Percentiles rank a stretch among this genome's conserved stretches.
These are phyloP conservation scores for Botrytis fabae DNA, from an alignment of 2,329 filamentous ascomycete species.

Conservation along the genomic window DNA sequence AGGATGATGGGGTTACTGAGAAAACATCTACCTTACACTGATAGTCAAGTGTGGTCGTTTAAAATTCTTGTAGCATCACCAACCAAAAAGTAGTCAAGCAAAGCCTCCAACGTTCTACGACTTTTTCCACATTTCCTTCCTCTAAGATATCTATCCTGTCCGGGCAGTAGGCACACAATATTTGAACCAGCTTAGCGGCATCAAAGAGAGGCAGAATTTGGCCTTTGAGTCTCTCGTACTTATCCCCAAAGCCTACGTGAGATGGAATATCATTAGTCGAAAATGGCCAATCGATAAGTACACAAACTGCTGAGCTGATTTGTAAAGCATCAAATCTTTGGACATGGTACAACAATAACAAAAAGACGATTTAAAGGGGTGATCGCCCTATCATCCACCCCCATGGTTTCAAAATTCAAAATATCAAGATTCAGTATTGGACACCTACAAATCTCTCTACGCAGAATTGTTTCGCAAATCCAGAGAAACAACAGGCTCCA, in stretches of 20 bases:
- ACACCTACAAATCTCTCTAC: background rate
- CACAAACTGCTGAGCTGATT: too few relatives aligned
- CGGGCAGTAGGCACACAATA: rapidly evolving
- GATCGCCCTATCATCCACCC: background rate
- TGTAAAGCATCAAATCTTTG: background rate
- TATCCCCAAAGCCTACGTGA: background rate
- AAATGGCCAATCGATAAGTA: too few relatives aligned
- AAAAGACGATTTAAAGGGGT: background rate
- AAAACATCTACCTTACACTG: background rate
- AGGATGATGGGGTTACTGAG: rapidly evolving
- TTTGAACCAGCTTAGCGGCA: background rate
- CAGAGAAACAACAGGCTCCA: rapidly evolving
- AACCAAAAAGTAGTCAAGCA: background rate
- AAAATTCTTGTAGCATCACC: background rate
- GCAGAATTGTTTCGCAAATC: rapidly evolving
- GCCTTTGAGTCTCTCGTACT: background rate
- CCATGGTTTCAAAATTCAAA: background rate
- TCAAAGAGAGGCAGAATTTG: too few relatives aligned
- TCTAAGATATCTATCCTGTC: background rate
- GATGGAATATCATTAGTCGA: background rate
- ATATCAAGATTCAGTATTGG: background rate
- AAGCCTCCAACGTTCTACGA: background rate
- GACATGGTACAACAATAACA: background rate
- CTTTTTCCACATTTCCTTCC: background rate
- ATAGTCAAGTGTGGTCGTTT: background rate